Base-by-base conservation (phyloP, 169 alveolate species). In the Cryptosporidium xiaoi region DNA sequence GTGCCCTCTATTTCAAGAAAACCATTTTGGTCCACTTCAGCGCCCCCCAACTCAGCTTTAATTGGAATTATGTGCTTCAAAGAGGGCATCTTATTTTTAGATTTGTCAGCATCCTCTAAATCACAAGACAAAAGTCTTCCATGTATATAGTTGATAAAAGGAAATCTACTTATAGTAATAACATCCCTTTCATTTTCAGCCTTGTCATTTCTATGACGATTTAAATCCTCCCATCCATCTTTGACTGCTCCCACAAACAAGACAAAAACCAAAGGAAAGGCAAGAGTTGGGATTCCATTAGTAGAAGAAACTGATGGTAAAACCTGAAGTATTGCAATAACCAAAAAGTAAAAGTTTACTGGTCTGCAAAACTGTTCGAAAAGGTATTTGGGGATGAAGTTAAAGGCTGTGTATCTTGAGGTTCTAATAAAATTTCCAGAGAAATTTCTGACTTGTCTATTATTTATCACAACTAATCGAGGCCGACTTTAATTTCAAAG, bases 181-280 rank as follows among this genome's bases (percentile, higher is more conserved):
- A 64, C 82, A 33, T 68, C 84, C 83, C 91, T 65, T 71, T 87
- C 90, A 89, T 92, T 92, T 46, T 83, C 92, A 65, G 82, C 85
- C 60, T 65, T 84, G 62, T 92, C 95, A 34, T 89, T 85, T 66
- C 82, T 71, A 67, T 83, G 92, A 82, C 92, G 67, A 55, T 90
- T 84, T 1, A 91, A 64, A 65, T 94, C 97, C 60, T 93, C 96
- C 55, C 91, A 90, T 13, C 94, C 93, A 87, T 94, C 98, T 69
- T 94, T 95, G 12, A 92, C 27, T 83, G 95, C 90, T 3, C 96
- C 92, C 2, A 94, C 83, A 60, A 90, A 64, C 7, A 95, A 90
- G 16, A 95, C 96, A 12, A 94, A 67, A 13, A 91, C 92, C 40
- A 95, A 60, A 8, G 95, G 95, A 82, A 90, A 66, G 71, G 92